Base-by-base conservation (phyloP, 345 rosid genomes). In the Viola odorata region DNA sequence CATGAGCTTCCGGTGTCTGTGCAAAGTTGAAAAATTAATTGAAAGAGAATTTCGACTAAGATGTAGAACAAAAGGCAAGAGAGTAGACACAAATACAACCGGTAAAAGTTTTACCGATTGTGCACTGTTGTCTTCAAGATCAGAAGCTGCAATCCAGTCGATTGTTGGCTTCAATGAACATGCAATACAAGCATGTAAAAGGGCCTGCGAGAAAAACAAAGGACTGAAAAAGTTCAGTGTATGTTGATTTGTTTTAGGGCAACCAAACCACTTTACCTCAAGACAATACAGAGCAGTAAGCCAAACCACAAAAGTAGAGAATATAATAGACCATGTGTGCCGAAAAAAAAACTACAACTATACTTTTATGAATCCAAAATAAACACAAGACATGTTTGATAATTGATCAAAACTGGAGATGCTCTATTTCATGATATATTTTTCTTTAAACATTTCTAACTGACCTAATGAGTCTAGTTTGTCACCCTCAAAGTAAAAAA, bases 141-240 rank as follows among this genome's bases (percentile, higher is more conserved):
- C 76, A 37, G 76, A 73, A 58, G 76, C 76, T 39, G 76, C 76
- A 67, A 73, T 67, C 76, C 76, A 73, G 37, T 73, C 76, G 62
- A 73, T 73, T 0, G 69, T 67, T 60, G 76, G 76, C 56, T 73
- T 73, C 63, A 67, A 47, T 32, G 76, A 73, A 42, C 72, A 73
- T 40, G 72, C 68, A 15, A 62, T 67, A 53, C 76, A 73, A 53
- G 76, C 72, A 58, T 73, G 76, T 32, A 73, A 65, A 58, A 73
- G 76, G 37, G 76, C 76, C 76, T 73, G 64, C 41, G 48, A 57
- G 64, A 23, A 66, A 16, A 37, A 57, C 23, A 60, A 16, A 45
- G 23, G 14, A 62, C 11, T 7, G 13, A 3, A 65, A 41, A 7
- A 56, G 55, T n/a, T 5, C 8, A 47, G n/a, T 12, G 57, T 12